Evolutionary conservation across 805 yeast species (phyloP), one percentile per base, ranked within the genome.

Genomic region (Candida schatavii): DNA sequence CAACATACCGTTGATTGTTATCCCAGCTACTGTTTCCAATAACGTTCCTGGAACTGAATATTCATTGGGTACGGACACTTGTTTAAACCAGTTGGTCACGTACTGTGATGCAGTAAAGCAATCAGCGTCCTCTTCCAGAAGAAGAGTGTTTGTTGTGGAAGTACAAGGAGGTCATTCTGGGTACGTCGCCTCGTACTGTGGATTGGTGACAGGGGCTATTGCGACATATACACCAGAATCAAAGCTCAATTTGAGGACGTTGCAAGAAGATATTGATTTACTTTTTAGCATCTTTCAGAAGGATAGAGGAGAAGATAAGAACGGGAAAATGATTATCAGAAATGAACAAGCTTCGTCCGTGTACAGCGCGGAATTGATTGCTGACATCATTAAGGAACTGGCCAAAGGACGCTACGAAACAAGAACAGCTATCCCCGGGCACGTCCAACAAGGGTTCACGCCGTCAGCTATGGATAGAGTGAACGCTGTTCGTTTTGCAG

Each of bases 131-230:
- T 83, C 90, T 14, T 77, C 89, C 1, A 75, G 91, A 72, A 78
- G 85, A 54, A 74, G 93, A 62, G 85, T 82, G 13, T 85, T 85
- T 55, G 87, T 85, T 27, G 86, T 85, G 46, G 95, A 85, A 56
- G 85, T 82, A 23, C 95, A 85, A 68, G 95, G 95, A 55, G 95
- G 95, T 41, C 80, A 85, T 62, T 81, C 87, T 20, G 95, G 95
- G 39, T 85, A 75, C 58, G 77, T 85, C 51, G 89, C 93, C 17
- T 75, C 87, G 2, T 75, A 72, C 51, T 78, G 83, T 11, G 84
- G 83, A 25, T 64, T 86, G 45, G 80, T 83, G 35, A 75, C 83
- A 25, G 91, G 91, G 50, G 83, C 90, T 2, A 77, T 78, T 45
- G 86, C 84, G 3, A 77, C 87, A 0, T 85, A 85, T 55, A 83